Evolutionary conservation across 2,329 filamentous ascomycete genomes (phyloP).

Genomic region (Dothideomycetes sp.): DNA sequence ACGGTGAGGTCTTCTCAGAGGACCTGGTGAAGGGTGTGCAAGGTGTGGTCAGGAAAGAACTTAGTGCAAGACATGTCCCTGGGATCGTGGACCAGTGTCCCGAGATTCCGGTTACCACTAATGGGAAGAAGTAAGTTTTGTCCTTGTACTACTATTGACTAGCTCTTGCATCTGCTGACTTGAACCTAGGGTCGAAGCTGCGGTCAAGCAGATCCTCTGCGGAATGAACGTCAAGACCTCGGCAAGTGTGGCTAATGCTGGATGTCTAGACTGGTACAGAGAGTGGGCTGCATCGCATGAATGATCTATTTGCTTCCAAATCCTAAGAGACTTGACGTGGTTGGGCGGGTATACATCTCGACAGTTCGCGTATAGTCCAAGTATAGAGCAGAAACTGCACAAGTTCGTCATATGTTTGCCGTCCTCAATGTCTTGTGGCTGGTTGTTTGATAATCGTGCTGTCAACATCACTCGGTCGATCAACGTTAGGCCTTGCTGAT

Average conservation of each 20-base stretch:
- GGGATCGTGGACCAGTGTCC: conserved; percentile 70
- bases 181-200: conserved; percentile 67
- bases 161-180: neutral
- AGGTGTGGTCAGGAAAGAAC: conserved; percentile 57
- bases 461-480: too few relatives aligned
- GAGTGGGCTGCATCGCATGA: conserved; percentile 54
- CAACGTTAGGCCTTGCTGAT: too few relatives aligned
- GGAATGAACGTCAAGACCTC: conserved; percentile 79
- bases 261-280: conserved; percentile 79
- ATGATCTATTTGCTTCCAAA: too few relatives aligned
- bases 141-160: neutral
- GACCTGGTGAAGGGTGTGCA: conserved; percentile 56
- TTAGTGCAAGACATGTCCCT: conserved; percentile 85
- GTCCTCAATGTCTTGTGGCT: too few relatives aligned
- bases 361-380: too few relatives aligned
- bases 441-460: too few relatives aligned
- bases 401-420: too few relatives aligned
- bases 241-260: conserved; percentile 85
- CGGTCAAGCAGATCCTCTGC: conserved; percentile 91
- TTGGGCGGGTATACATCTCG: too few relatives aligned
- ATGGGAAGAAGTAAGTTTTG: conserved; percentile 77
- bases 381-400: too few relatives aligned
- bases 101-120: conserved; percentile 83
- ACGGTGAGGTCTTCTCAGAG: conserved; percentile 44
- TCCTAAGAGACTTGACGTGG: too few relatives aligned